phyloP scores from a whole-genome alignment of 2,329 filamentous ascomycete species.

The Diaporthe ilicicola region DNA sequence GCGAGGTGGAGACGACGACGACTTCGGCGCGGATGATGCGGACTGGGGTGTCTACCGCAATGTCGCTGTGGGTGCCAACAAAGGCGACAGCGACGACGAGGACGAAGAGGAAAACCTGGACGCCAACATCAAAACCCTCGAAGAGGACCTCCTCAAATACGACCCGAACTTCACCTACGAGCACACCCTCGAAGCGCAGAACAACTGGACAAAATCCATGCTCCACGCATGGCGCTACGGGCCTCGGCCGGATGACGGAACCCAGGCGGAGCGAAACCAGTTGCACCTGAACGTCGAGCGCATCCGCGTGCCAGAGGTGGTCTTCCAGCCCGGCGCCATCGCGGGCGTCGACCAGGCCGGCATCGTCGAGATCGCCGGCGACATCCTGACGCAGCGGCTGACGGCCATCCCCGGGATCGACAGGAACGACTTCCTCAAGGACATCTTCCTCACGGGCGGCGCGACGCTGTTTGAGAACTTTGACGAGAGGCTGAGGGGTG shows the following conservation, averaged over 20 bases:
- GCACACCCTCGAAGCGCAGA: slow-evolving; percentile 89
- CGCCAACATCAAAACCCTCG: slow-evolving; percentile 76
- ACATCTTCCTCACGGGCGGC: slow-evolving; percentile 95
- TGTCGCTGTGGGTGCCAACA: slow-evolving; percentile 80
- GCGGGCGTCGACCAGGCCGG: slow-evolving; percentile 94
- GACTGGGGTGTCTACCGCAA: slow-evolving; percentile 98
- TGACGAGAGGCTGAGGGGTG: slow-evolving; percentile 79
- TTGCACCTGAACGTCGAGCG: slow-evolving; percentile 96
- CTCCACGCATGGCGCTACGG: slow-evolving; percentile 91
- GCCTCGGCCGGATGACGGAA: slow-evolving; percentile 81
- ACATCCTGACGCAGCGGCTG: slow-evolving; percentile 87
- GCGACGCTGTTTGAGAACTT: slow-evolving; percentile 88
- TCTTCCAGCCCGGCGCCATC: slow-evolving; percentile 87
- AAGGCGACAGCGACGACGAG: slow-evolving; percentile 81
- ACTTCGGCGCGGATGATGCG: slow-evolving; percentile 95
- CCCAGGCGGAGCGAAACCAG: slow-evolving; percentile 82
- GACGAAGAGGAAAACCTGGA: slow-evolving; percentile 91
- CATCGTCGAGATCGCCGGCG: slow-evolving; percentile 88
- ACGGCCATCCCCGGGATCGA: slow-evolving; percentile 56
- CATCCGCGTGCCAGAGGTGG: slow-evolving; percentile 90
- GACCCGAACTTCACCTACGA: slow-evolving; percentile 92
- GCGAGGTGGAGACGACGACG: slow-evolving; percentile 90
- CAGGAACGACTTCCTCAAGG: slow-evolving; percentile 77
- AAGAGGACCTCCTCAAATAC: slow-evolving; percentile 84
- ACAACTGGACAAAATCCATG: slow-evolving; percentile 92